Percentiles rank a stretch among this genome's conserved stretches.
Conservation (phyloP, 768 basidiomycete species). For the Leccinum incarnatum region DNA sequence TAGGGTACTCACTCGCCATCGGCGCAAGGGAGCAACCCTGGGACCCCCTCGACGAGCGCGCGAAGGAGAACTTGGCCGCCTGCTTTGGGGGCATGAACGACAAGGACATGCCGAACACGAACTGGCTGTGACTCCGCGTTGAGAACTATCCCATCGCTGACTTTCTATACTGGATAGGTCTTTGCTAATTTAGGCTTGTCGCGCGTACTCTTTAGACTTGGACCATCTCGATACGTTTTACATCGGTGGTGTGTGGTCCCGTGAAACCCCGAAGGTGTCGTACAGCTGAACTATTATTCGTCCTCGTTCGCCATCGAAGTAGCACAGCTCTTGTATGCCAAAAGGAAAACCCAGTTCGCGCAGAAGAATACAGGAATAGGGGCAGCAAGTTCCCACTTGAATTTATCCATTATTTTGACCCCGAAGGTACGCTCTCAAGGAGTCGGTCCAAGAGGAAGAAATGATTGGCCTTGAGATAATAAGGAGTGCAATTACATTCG, state of each 20-base stretch:
- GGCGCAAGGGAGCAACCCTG: not conserved
- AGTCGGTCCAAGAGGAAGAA: not conserved
- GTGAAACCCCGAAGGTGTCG: not conserved
- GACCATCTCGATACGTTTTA: not conserved
- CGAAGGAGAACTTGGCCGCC: not conserved
- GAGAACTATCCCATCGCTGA: not conserved
- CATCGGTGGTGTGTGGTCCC: not conserved
- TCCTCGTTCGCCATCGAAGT: not conserved
- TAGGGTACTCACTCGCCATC: not conserved
- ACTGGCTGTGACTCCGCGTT: not conserved
- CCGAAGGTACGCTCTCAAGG: not conserved
- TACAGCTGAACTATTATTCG: not conserved
- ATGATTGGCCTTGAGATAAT: not conserved
- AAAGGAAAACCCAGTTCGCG: not conserved
- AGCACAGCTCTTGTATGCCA: not conserved
- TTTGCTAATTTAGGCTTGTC: not conserved
- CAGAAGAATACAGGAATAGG: not conserved
- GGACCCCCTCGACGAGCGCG: not conserved
- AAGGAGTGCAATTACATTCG: not conserved
- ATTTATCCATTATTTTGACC: not conserved
- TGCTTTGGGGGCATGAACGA: not conserved
- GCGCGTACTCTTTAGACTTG: not conserved
- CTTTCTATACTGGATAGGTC: not conserved
- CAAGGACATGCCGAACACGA: not conserved
- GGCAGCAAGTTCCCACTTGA: not conserved